phyloP scores from a whole-genome alignment of 2,329 filamentous ascomycete genomes.

The Huntiella bhutanensis region DNA sequence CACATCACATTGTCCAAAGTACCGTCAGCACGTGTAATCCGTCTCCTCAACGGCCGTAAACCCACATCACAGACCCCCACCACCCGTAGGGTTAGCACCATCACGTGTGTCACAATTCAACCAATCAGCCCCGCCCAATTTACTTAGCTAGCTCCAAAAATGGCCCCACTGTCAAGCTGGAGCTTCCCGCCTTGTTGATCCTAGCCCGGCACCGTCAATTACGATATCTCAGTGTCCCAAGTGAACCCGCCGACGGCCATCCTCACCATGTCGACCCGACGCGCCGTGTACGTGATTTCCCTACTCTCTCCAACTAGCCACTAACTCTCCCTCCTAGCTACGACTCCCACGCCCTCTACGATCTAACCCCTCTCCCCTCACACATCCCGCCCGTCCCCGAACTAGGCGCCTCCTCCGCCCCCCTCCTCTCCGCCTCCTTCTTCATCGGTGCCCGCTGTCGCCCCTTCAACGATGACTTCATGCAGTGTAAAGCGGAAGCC shows the following conservation, averaged over 20 bases:
- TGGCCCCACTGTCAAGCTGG: no score
- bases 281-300: not conserved
- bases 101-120: no score
- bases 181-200: no score
- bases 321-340: slow-evolving; percentile 20
- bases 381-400: slow-evolving; percentile 85
- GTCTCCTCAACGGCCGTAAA: no score
- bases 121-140: no score
- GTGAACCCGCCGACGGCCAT: not conserved
- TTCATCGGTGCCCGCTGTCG: slow-evolving; percentile 95
- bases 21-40: no score
- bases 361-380: slow-evolving; percentile 87
- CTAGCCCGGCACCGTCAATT: no score
- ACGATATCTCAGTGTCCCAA: no score
- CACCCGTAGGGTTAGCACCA: no score
- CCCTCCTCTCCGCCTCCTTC: slow-evolving; percentile 77
- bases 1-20: no score
- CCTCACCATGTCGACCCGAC: not conserved
- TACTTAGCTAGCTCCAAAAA: no score
- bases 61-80: no score
- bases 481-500: slow-evolving; percentile 97
- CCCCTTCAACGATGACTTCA: slow-evolving; percentile 95
- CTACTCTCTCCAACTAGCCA: not conserved
- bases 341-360: slow-evolving; percentile 81
- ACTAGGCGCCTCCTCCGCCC: slow-evolving; percentile 81